Evolutionary conservation across 208 protist species (phyloP), one percentile per base, ranked within the genome.

Genomic region (Acanthamoeba lenticulata): DNA sequence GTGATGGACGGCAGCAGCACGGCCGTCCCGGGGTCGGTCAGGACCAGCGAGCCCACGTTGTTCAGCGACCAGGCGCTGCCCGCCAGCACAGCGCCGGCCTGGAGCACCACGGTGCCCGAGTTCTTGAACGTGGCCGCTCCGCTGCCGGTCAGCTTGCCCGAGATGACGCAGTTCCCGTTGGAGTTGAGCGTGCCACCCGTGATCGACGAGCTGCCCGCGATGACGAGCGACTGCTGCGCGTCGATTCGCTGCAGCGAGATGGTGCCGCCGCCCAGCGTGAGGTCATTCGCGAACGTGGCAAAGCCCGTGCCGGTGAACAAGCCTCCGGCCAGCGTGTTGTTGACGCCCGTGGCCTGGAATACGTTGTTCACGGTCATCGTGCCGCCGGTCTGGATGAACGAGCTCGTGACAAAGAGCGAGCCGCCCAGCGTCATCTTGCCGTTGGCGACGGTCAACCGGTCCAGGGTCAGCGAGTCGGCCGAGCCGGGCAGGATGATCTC

Each of bases 241-340:
- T 74, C 60, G 57, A 74, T 29, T 11, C 60, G 19, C 6, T 45
- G 0, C 27, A 72, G n/a, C 19, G 85, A 62, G 34, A 91, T 24
- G 24, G 52, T 72, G 85, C 52, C 52, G 13, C 52, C 85, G 85
- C 85, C 38, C 21, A 91, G 85, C 3, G 85, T 91, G 36, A 91
- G 60, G 55, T 91, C 85, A 24, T 88, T 88, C 27, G 32, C 60
- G 57, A 91, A 65, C 1, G 52, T 42, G 55, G 60, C 60, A 21
- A 72, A 6, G 24, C 85, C 85, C 36, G 27, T 34, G 9, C 85
- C 85, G 45, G 19, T 29, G 57, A 91, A 49, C 19, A 21, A n/a
- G 36, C 85, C 85, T 21, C 85, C 85, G 24, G 4, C 69, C 11
- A 91, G 2, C n/a, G 7, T 42, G 52, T 62, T 69, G 52, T 44